Base-by-base conservation (phyloP, 371 early-diverging fungal genomes). In the Syncephalis plumigaleata region DNA sequence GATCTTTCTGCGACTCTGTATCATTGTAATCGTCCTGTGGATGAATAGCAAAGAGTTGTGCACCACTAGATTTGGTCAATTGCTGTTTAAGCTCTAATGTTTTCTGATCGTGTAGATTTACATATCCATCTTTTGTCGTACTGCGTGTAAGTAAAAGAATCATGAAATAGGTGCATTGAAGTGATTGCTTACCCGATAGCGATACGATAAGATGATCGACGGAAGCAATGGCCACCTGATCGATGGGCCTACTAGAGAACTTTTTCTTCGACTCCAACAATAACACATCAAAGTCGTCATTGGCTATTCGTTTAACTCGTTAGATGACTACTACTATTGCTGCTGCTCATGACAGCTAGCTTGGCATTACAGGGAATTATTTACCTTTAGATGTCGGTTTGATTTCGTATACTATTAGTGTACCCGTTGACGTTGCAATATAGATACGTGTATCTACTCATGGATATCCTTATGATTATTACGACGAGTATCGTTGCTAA, bases 211-310 rank as follows among this genome's bases (percentile, higher is more conserved):
- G 67, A 40, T 74, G 78, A 2, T 81, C 74, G 50, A 81, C 83
- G 46, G 82, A 81, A 46, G 84, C 76, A 20, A 80, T 70, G 51
- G 76, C 81, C 18, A 86, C 60, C 39, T 81, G 83, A 47, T 83
- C 84, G 42, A 86, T 74, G 9, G 81, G 65, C 36, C 66, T 68
- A 47, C 73, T 75, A 15, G 81, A 73, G 55, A 86, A 82, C 9
- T 59, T 68, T 57, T 82, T 82, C 40, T 68, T 65, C 0, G 84
- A 79, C 45, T 82, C 77, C 5, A 67, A 58, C 25, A 83, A 64
- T 0, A 68, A 71, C 1, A 76, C 79, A 39, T 63, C 64, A 24
- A 70, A 64, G 4, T 62, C 52, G 36, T 72, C 65, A 31, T 72
- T 66, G 24, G 63, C 65, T 37, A 26, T 9, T n/a, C n/a, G n/a